Evolutionary conservation across 2,329 filamentous ascomycete genomes (phyloP).

Genomic region (Phialophora verrucosa): DNA sequence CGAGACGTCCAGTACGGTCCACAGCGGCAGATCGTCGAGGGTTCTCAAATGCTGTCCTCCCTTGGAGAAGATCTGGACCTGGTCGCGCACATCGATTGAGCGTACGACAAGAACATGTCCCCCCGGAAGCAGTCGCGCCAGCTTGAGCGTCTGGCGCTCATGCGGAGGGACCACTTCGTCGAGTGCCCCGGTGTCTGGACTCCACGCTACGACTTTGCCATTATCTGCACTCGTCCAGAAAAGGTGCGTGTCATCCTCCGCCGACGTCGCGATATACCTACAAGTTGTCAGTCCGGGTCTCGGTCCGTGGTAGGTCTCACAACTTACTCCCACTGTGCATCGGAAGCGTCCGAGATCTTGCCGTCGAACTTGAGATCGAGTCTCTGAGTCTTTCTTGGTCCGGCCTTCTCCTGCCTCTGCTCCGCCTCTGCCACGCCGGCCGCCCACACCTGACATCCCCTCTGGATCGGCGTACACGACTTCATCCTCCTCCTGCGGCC

Average conservation of each 20-base stretch:
- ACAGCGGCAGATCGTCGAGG: constrained; percentile 14
- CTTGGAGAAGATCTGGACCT: constrained; percentile 18
- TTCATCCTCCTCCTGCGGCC: constrained; percentile 17
- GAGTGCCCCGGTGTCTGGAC: not conserved
- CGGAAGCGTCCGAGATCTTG: not conserved
- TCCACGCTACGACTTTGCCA: constrained; percentile 17
- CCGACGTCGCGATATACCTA: constrained; percentile 10
- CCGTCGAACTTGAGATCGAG: constrained; percentile 15
- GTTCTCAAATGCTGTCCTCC: constrained; percentile 2
- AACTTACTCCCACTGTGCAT: constrained; percentile 14
- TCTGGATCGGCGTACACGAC: constrained; percentile 15
- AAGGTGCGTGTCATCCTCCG: not conserved
- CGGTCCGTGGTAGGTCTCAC: too few relatives aligned
- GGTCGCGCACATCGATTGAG: constrained; percentile 22
- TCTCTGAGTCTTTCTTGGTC: not conserved
- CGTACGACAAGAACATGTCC: constrained; percentile 15
- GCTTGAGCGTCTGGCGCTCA: constrained; percentile 7
- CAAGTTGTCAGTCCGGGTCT: too few relatives aligned
- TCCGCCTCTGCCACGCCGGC: not conserved
- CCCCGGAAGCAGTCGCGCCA: constrained; percentile 10
- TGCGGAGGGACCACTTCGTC: constrained; percentile 8
- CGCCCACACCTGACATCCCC: constrained; percentile 12
- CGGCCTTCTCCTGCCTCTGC: too few relatives aligned
- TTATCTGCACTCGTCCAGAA: constrained; percentile 23
- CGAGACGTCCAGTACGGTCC: constrained; percentile 18